A percentile compares a stretch with the other conserved stretches of the same genome.
Evolutionary conservation across 768 basidiomycete species (phyloP).

Genomic region (Phanerodontia chrysosporium): DNA sequence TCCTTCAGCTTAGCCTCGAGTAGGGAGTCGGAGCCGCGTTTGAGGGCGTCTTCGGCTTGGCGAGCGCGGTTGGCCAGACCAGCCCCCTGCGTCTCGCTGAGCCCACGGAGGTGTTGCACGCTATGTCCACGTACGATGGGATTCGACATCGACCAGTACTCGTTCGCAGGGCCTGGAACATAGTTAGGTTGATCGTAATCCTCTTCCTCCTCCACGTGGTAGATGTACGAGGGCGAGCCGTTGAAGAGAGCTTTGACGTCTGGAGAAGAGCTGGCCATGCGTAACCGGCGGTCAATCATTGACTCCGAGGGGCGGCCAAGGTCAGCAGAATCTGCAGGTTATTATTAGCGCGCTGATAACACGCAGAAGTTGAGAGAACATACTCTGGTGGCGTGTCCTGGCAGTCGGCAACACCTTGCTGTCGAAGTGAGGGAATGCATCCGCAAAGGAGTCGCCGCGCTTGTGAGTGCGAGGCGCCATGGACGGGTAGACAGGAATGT

Average conservation of each 20-base stretch:
- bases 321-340: constrained; percentile 65
- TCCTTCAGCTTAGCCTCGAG: constrained; percentile 83
- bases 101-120: constrained; percentile 14
- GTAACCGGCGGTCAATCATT: constrained; percentile 66
- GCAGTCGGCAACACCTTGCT: constrained; percentile 87
- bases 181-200: constrained; percentile 51
- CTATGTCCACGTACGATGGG: constrained; percentile 55
- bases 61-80: constrained; percentile 65
- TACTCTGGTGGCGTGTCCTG: constrained; percentile 58
- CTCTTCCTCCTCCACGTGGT: constrained; percentile 71
- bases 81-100: constrained; percentile 42
- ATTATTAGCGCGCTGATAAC: constrained; percentile 11
- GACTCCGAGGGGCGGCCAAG: constrained; percentile 66
- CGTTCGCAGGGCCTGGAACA: constrained; percentile 48
- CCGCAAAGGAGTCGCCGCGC: constrained; percentile 88
- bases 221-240: constrained; percentile 69
- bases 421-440: constrained; percentile 95
- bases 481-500: constrained; percentile 78
- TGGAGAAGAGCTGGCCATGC: constrained; percentile 85
- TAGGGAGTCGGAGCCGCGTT: constrained; percentile 80
- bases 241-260: constrained; percentile 96
- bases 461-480: constrained; percentile 77
- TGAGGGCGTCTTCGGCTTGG: constrained; percentile 70
- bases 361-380: constrained; percentile 5
- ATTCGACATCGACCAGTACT: constrained; percentile 75